phyloP scores from a whole-genome alignment of 2,329 filamentous ascomycete genomes.

The Colletotrichum salicis region DNA sequence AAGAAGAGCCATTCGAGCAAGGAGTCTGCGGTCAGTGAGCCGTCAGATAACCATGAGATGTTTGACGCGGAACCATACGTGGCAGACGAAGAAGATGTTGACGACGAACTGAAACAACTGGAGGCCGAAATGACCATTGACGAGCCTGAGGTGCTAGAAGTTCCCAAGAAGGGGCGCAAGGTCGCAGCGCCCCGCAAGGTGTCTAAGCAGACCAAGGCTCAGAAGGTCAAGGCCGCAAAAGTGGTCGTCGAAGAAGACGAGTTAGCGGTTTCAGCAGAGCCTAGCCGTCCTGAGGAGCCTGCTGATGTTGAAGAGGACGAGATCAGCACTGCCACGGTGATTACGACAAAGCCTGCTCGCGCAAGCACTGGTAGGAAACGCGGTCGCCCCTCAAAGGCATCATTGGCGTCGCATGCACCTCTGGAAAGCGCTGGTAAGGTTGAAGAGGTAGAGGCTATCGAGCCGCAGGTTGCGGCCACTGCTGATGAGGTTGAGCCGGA shows the following conservation, averaged over 20 bases:
- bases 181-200: slow-evolving; percentile 58
- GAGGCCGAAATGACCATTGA: slow-evolving; percentile 57
- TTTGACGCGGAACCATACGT: slow-evolving; percentile 60
- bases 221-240: slow-evolving; percentile 52
- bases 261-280: slow-evolving; percentile 36
- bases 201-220: slow-evolving; percentile 62
- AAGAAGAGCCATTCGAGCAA: slow-evolving; percentile 43
- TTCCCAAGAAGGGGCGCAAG: slow-evolving; percentile 67
- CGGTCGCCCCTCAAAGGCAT: slow-evolving; percentile 45
- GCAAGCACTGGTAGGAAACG: slow-evolving; percentile 43
- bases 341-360: slow-evolving; percentile 44
- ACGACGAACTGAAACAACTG: slow-evolving; percentile 62
- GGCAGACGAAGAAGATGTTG: slow-evolving; percentile 59
- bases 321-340: slow-evolving; percentile 55
- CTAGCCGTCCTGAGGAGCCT: slow-evolving; percentile 26
- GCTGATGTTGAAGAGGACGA: slow-evolving; percentile 47
- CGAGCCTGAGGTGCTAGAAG: slow-evolving; percentile 50
- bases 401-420: slow-evolving; percentile 42
- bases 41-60: slow-evolving; percentile 58
- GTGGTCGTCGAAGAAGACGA: slow-evolving; percentile 36
- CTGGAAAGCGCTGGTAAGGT: slow-evolving; percentile 10
- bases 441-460: slow-evolving; percentile 15
- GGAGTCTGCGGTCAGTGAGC: slow-evolving; percentile 42
- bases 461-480: neutral
- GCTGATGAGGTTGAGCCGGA: neutral